Base-by-base conservation (phyloP, 2,329 filamentous ascomycete species). In the Ceratocystis alfenasii region DNA sequence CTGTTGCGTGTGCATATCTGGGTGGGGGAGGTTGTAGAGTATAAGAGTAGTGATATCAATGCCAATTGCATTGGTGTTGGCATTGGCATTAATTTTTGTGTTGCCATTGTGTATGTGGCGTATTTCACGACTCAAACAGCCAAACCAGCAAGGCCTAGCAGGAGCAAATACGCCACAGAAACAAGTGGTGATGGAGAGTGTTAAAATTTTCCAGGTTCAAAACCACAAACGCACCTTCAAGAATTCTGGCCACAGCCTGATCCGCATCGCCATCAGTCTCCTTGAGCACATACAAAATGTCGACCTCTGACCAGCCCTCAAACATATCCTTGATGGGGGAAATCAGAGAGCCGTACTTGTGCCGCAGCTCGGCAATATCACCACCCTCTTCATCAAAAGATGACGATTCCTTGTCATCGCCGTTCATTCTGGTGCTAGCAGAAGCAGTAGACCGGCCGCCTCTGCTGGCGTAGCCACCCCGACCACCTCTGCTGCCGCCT, bases 291-390 rank as follows among this genome's bases (percentile, higher is more conserved):
- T 94, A 94, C 70, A 97, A 85, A 69, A 97, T 85, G 76, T 97
- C 93, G 76, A 92, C 90, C 73, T 96, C 90, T 71, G 91, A 93
- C 94, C 93, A 97, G 76, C 91, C 88, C 68, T 90, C 86, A 79
- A 96, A 96, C 79, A 97, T 87, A 76, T 96, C 92, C 79, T 90
- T 91, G 75, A 99, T 86, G 72, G 87, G 85, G 69, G 81, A 81
- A 72, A 96, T 83, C 78, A 93, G 89, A 73, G 80, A 79, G 73
- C 88, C 83, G 75, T 95, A 94, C 76, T 89, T 86, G 81, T 90
- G 91, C 83, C 95, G 95, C 74, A 97, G 85, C 78, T 95, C 86
- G 74, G 88, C 89, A 70, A 97, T 83, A 77, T 96, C 92, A 75
- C 90, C 89, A 75, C 95, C 87, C 73, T 97, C 92, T 28, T 67